Conservation (phyloP, 768 basidiomycete genomes). For the Phanerochaete sordida region DNA sequence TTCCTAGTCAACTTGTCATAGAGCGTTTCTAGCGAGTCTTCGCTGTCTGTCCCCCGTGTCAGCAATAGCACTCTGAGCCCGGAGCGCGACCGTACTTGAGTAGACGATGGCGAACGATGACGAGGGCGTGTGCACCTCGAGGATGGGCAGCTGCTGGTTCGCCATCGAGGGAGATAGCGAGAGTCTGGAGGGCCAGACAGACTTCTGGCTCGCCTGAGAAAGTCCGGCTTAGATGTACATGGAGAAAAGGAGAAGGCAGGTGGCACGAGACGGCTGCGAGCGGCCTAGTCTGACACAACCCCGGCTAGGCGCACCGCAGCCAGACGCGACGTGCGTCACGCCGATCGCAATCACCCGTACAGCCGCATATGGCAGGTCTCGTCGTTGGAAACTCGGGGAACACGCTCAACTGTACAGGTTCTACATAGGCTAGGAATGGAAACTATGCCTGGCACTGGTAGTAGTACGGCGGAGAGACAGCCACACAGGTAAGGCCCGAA, state of each 20-base stretch:
- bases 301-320: not conserved
- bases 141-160: conserved; percentile 38
- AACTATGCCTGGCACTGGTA: conserved; percentile 19
- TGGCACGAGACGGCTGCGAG: not conserved
- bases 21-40: conserved; percentile 61
- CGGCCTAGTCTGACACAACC: not conserved
- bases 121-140: conserved; percentile 75
- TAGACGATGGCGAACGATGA: conserved; percentile 75
- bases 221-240: not conserved
- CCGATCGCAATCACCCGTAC: not conserved
- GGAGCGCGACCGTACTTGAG: too few species aligned
- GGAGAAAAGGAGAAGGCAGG: not conserved
- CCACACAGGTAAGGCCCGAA: conserved; percentile 19
- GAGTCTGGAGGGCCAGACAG: not conserved
- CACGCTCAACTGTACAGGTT: not conserved
- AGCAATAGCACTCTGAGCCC: too few species aligned
- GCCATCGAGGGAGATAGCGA: conserved; percentile 24
- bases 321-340: not conserved
- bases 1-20: conserved; percentile 74
- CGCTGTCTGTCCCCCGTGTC: conserved; percentile 51
- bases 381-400: not conserved
- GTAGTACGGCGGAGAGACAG: conserved; percentile 24
- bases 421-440: not conserved
- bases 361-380: not conserved
- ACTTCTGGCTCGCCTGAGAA: not conserved